Evolutionary conservation across 1,284 basidiomycete species (phyloP).

Genomic region (Apiotrichum sp.): DNA sequence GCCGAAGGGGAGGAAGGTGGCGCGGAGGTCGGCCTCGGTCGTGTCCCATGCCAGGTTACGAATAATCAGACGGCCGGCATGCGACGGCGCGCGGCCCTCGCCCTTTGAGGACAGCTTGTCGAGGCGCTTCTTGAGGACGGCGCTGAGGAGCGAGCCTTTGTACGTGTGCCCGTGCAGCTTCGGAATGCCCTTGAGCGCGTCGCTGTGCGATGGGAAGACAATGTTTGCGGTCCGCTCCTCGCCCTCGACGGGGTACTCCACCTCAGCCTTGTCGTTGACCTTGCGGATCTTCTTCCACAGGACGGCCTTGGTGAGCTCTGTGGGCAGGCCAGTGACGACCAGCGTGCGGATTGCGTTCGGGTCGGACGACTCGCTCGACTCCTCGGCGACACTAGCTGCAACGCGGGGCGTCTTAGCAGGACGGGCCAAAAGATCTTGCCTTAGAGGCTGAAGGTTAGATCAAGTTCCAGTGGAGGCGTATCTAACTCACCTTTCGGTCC

Average conservation of each 20-base stretch:
- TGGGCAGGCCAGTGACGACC: slow-evolving; percentile 67
- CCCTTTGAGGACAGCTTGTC: slow-evolving; percentile 54
- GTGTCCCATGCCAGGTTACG: slow-evolving; percentile 80
- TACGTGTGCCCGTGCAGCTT: slow-evolving; percentile 92
- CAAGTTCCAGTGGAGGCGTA: too few species aligned
- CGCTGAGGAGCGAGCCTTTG: slow-evolving; percentile 80
- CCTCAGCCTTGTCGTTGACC: slow-evolving; percentile 60
- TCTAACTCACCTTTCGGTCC: slow-evolving; percentile 58
- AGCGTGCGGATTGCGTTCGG: slow-evolving; percentile 73
- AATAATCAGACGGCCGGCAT: slow-evolving; percentile 79
- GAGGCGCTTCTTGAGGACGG: slow-evolving; percentile 82
- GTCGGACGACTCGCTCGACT: slow-evolving; percentile 46
- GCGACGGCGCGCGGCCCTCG: slow-evolving; percentile 45
- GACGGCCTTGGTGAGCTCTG: slow-evolving; percentile 61
- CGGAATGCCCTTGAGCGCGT: slow-evolving; percentile 65
- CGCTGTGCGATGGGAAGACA: slow-evolving; percentile 64
- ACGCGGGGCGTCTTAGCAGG: slow-evolving; percentile 17
- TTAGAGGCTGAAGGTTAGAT: slow-evolving; percentile 7
- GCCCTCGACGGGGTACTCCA: slow-evolving; percentile 56
- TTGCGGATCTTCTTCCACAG: slow-evolving; percentile 84
- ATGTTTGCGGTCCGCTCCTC: slow-evolving; percentile 58
- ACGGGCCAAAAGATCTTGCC: slow-evolving; percentile 6
- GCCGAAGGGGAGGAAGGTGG: slow-evolving; percentile 81
- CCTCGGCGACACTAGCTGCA: slow-evolving; percentile 4
- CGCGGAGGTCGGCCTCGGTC: slow-evolving; percentile 77